These are phyloP conservation scores for Chytriomyces sp. DNA, from an alignment of 192 early-diverging fungal genomes.

Conservation along the genomic window DNA sequence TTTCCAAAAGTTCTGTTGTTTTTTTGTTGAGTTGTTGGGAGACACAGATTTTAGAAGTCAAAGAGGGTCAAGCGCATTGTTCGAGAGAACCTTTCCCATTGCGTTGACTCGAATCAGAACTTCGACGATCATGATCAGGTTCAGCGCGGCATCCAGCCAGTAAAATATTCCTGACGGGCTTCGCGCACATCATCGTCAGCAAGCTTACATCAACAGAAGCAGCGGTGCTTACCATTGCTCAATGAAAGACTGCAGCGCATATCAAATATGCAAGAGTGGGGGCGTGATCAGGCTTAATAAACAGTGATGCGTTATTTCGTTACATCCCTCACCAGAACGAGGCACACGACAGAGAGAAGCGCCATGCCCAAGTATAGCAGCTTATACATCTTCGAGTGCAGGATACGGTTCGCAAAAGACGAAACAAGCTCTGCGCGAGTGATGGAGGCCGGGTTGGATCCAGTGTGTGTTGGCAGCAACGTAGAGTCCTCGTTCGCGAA, in stretches of 20 bases:
- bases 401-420: constrained; percentile 62
- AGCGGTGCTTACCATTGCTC: constrained; percentile 25
- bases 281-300: not conserved
- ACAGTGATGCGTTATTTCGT: not conserved
- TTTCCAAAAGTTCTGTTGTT: constrained; percentile 33
- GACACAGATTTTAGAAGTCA: not conserved
- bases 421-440: constrained; percentile 52
- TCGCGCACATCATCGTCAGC: not conserved
- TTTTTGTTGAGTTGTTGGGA: not conserved
- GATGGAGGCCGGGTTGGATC: not conserved
- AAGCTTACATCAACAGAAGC: not conserved
- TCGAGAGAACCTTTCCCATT: constrained; percentile 30
- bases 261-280: not conserved
- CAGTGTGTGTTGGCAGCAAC: too few species aligned
- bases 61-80: not conserved
- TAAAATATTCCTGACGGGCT: constrained; percentile 33
- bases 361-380: constrained; percentile 59
- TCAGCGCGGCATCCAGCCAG: constrained; percentile 31
- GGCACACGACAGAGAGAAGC: constrained; percentile 52
- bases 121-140: constrained; percentile 39
- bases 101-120: constrained; percentile 37
- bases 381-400: constrained; percentile 65
- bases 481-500: too few species aligned
- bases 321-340: constrained; percentile 43
- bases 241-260: constrained; percentile 19